Conservation (phyloP, 352 stramenopile species). For the Phytopythium delawarense region DNA sequence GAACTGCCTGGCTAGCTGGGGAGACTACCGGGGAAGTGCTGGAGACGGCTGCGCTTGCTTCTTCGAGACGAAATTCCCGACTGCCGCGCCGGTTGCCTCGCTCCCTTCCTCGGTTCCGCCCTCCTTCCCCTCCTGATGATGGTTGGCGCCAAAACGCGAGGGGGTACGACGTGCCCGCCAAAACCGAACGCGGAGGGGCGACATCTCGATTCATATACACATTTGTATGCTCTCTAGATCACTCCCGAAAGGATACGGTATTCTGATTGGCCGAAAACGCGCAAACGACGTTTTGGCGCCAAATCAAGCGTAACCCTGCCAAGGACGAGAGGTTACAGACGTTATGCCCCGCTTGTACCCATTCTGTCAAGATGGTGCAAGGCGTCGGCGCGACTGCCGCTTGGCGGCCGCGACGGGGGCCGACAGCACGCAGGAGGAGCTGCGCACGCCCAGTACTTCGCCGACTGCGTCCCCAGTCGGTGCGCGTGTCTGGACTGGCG, state of each 20-base stretch:
- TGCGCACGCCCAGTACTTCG: background rate
- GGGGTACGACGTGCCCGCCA: conserved; percentile 1
- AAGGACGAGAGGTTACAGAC: background rate
- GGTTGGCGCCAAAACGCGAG: conserved; percentile 31
- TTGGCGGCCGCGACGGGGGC: background rate
- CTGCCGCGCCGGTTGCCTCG: conserved; percentile 15
- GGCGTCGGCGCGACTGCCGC: background rate
- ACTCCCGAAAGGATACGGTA: background rate
- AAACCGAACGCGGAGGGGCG: conserved; percentile 7
- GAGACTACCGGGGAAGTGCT: background rate
- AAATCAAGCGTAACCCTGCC: background rate
- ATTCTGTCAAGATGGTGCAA: background rate
- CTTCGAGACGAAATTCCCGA: conserved; percentile 32
- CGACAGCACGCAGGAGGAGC: background rate
- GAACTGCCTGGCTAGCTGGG: background rate
- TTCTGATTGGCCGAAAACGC: background rate
- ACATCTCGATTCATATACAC: conserved; percentile 7
- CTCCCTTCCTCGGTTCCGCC: conserved; percentile 9
- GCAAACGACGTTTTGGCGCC: conserved; percentile 1
- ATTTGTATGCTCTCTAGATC: background rate
- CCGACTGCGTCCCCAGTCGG: background rate
- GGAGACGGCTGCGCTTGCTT: background rate
- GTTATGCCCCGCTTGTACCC: background rate
- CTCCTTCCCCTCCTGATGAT: conserved; percentile 6
- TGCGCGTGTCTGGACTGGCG: background rate